Base-by-base conservation (phyloP, 1,284 basidiomycete genomes). In the Vanrija humicola region DNA sequence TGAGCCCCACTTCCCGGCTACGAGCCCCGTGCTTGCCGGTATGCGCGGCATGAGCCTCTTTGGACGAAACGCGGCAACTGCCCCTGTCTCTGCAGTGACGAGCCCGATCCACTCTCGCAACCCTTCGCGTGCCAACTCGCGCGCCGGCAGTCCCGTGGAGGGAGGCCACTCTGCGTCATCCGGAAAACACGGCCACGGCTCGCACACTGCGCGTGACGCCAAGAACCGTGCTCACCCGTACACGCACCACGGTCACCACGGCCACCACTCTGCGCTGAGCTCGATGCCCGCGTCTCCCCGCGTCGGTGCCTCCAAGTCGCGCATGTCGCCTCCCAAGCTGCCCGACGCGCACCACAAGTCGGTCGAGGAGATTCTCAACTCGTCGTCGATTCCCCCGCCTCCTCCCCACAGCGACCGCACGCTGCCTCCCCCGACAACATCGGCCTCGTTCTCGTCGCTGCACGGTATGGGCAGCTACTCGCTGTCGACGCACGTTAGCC, bases 11-110 rank as follows among this genome's bases (percentile, higher is more conserved):
- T 52, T 52, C 25, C 23, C 50, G 2, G 48, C 54, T 15, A 50
- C 53, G 16, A 57, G 55, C 61, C 90, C 91, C 0, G 91, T 92
- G 75, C 81, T 93, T 18, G 88, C 87, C 0, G 87, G 89, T 5
- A 79, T 95, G 70, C 83, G 86, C 54, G 86, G 69, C 45, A 78
- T 78, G 76, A 66, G 61, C n/a, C 59, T 78, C 25, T 73, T 74
- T 61, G 66, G 61, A 23, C 63, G 66, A 28, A 67, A 70, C 49
- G 66, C 71, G 0, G 67, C 64, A 26, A 76, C 76, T 21, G 74
- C 76, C 6, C 74, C 78, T 16, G 67, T 67, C 5, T 75, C 73
- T 5, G 63, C 68, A 14, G 64, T 63, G 10, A 67, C 65, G 6
- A 68, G 65, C 38, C 74, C 74, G 6, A 61, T 72, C 9, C 65